Conservation (phyloP, 306 rosid species). For the Mimosa bimucronata region DNA sequence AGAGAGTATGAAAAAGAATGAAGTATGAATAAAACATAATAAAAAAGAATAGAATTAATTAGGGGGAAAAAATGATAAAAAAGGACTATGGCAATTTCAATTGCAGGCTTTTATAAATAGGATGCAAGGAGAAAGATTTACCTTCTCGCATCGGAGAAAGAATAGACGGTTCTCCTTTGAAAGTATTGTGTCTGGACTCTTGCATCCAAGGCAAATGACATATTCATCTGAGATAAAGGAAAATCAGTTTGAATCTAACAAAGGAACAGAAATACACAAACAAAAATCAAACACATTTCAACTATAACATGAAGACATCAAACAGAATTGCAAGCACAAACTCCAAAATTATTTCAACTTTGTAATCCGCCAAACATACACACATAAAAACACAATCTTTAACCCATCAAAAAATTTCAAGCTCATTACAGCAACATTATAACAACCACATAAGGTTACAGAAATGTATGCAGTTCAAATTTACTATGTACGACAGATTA, state of each 20-base stretch:
- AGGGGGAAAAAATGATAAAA: no score
- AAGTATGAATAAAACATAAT: no score
- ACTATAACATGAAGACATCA: neutral
- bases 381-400: neutral
- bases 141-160: slow-evolving; percentile 98
- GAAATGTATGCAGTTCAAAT: neutral
- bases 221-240: slow-evolving; percentile 71
- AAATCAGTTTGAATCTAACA: neutral
- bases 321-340: neutral
- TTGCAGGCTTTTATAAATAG: no score
- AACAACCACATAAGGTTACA: neutral
- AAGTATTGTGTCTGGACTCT: slow-evolving; percentile 95
- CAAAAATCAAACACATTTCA: no score
- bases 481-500: neutral
- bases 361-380: neutral
- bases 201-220: slow-evolving; percentile 90
- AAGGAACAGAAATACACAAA: neutral
- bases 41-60: no score
- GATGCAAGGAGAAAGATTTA: slow-evolving; percentile 33
- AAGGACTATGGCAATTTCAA: no score
- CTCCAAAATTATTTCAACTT: neutral
- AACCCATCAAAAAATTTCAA: neutral
- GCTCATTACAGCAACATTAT: neutral
- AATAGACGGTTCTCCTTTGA: slow-evolving; percentile 94
- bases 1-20: no score